Evolutionary conservation across 306 rosid genomes (phyloP).

Genomic region (Cucurbita maxima): DNA sequence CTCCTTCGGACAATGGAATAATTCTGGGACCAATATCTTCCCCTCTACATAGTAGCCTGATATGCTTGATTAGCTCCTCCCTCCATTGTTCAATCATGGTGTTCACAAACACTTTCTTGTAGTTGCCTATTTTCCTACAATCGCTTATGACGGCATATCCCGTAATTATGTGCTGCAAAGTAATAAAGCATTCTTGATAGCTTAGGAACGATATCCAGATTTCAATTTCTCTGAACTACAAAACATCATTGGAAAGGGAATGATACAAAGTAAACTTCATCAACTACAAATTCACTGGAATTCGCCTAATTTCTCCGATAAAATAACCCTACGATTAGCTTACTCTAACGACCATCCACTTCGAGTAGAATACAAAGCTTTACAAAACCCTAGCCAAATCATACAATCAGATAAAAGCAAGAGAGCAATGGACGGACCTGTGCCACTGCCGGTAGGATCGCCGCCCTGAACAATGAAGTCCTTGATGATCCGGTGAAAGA

Average conservation of each 20-base stretch:
- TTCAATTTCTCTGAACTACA: not conserved
- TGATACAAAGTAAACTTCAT: not conserved
- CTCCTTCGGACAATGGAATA: not conserved
- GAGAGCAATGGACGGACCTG: constrained; percentile 24
- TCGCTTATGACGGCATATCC: not conserved
- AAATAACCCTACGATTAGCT: not conserved
- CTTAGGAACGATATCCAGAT: not conserved
- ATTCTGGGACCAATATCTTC: not conserved
- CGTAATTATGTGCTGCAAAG: not conserved
- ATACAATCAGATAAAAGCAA: not conserved
- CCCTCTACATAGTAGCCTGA: not conserved
- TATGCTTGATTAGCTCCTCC: not conserved
- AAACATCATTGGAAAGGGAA: not conserved
- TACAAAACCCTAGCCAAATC: not conserved
- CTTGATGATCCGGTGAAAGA: constrained; percentile 77
- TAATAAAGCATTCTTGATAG: not conserved
- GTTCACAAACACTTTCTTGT: not conserved
- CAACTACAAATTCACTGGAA: not conserved
- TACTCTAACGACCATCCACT: not conserved
- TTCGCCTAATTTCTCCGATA: not conserved
- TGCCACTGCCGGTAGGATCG: constrained; percentile 84
- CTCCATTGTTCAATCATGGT: not conserved
- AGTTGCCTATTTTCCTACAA: not conserved
- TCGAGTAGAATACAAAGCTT: not conserved
- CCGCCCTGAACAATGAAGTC: constrained; percentile 76